Percentiles rank a stretch among this genome's conserved stretches.
Conservation (phyloP, 1,284 basidiomycete species). For the Lignosus rhinocerotis region DNA sequence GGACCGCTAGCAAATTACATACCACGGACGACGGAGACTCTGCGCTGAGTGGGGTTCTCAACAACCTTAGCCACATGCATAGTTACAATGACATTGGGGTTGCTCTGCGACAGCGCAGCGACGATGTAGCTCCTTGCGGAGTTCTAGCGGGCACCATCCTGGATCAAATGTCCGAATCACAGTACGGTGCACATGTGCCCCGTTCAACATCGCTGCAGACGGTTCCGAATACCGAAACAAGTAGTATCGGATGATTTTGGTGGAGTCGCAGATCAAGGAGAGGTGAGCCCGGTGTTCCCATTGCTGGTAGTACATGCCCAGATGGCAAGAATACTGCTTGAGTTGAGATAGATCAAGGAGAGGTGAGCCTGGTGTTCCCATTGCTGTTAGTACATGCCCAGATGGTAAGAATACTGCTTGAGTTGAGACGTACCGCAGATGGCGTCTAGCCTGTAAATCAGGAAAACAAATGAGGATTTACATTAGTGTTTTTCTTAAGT, state of each 20-base stretch:
- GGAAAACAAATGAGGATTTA: not conserved
- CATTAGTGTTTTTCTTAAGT: not conserved
- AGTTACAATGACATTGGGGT: constrained; percentile 43
- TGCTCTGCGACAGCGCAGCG: constrained; percentile 33
- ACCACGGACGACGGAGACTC: constrained; percentile 29
- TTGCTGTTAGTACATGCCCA: not conserved
- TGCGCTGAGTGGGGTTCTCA: constrained; percentile 21
- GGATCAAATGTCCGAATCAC: constrained; percentile 4
- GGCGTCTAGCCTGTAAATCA: constrained; percentile 5
- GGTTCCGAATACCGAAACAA: not conserved
- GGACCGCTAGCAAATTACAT: constrained; percentile 32
- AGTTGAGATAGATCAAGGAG: not conserved
- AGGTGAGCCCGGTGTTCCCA: not conserved
- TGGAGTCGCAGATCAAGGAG: not conserved
- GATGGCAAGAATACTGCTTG: not conserved
- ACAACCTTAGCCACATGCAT: constrained; percentile 41
- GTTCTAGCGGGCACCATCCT: constrained; percentile 31
- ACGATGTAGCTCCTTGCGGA: constrained; percentile 33
- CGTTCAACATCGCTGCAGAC: too few relatives aligned
- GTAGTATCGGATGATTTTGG: not conserved
- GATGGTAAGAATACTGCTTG: not conserved
- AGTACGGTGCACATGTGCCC: too few relatives aligned
- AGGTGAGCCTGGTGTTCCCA: not conserved
- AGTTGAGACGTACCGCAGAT: not conserved
- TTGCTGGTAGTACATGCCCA: not conserved